Evolutionary conservation across 2,329 filamentous ascomycete genomes (phyloP).

Genomic region (Pestalotiopsis sp.): DNA sequence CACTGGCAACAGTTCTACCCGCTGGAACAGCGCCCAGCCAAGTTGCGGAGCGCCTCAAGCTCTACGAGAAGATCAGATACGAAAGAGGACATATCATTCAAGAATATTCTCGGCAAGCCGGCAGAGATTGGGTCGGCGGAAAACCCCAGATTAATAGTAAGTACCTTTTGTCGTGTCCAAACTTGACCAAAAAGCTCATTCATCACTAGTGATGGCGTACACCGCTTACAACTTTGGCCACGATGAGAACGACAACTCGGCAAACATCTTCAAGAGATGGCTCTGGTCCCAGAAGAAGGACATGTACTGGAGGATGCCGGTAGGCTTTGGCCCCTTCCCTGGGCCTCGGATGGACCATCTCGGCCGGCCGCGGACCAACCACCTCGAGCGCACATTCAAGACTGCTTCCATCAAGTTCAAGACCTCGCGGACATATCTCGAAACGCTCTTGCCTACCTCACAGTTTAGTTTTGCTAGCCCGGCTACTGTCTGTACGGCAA

Average conservation of each 20-base stretch:
- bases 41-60: constrained; percentile 55
- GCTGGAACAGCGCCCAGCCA: constrained; percentile 44
- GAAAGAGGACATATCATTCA: constrained; percentile 62
- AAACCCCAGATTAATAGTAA: constrained; percentile 44
- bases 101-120: constrained; percentile 55
- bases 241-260: constrained; percentile 60
- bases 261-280: constrained; percentile 52
- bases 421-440: constrained; percentile 50
- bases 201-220: constrained; percentile 39
- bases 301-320: constrained; percentile 46
- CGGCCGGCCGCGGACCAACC: constrained; percentile 23
- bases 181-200: constrained; percentile 4
- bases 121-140: constrained; percentile 45
- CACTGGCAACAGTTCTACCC: constrained; percentile 59
- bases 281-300: constrained; percentile 40
- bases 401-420: constrained; percentile 53
- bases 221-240: constrained; percentile 58
- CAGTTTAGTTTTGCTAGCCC: constrained; percentile 44
- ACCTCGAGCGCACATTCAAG: constrained; percentile 37
- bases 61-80: constrained; percentile 63
- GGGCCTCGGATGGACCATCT: constrained; percentile 43
- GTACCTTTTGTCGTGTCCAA: constrained; percentile 11
- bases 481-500: constrained; percentile 46
- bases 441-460: constrained; percentile 48
- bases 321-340: constrained; percentile 48